Conservation (phyloP, 2,329 filamentous ascomycete genomes). For the Dactylellina sp. region DNA sequence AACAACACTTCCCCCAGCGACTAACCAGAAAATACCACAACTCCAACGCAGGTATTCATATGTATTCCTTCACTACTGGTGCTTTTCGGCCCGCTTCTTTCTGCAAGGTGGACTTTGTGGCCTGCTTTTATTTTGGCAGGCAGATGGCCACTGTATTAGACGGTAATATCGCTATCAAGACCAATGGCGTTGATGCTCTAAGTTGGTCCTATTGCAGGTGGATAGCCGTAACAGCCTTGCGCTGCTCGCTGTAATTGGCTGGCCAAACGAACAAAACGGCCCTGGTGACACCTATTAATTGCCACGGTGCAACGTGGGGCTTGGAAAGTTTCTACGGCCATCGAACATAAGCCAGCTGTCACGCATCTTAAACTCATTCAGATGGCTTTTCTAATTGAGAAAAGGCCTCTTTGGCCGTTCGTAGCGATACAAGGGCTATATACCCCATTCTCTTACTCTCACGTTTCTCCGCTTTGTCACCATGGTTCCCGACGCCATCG, state of each 20-base stretch:
- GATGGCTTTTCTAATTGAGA: background rate
- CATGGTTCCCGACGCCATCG: conserved; percentile 17
- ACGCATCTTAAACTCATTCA: background rate
- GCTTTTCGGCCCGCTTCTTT: no score
- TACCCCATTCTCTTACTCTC: background rate
- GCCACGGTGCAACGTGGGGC: background rate
- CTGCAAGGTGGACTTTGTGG: no score
- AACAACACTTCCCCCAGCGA: conserved; percentile 5
- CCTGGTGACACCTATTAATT: background rate
- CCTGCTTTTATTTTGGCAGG: no score
- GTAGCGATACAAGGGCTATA: background rate
- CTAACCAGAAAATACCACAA: conserved; percentile 9
- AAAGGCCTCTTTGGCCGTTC: no score
- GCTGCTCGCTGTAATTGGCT: no score
- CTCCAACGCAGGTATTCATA: background rate
- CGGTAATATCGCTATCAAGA: background rate
- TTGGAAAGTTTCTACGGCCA: no score
- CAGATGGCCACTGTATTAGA: background rate
- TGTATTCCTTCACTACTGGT: no score
- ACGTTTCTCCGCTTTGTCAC: background rate
- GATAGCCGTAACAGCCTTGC: no score
- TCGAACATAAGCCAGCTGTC: conserved; percentile 3
- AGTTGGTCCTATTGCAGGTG: no score
- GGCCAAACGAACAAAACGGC: background rate
- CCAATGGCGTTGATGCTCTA: no score